phyloP scores from a whole-genome alignment of 257 asterid species.

The Nicotiana benthamiana region DNA sequence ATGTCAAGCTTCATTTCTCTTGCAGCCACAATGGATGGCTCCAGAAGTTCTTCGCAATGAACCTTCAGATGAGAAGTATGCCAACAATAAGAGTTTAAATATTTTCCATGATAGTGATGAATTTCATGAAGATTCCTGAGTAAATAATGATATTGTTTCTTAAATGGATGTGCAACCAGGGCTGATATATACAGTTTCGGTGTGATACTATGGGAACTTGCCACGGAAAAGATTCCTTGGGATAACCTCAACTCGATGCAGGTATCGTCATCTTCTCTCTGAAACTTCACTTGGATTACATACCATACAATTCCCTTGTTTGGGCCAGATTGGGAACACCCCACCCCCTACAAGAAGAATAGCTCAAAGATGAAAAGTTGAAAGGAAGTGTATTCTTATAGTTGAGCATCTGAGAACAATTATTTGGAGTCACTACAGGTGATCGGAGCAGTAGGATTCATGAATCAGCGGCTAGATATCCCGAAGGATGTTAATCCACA shows the following conservation, averaged over 20 bases:
- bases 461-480: conserved; percentile 79
- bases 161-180: conserved; percentile 37
- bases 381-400: background rate
- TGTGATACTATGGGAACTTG: conserved; percentile 91
- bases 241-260: conserved; percentile 84
- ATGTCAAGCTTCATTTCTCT: conserved; percentile 2
- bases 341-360: background rate
- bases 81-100: background rate
- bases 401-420: background rate
- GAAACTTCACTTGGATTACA: background rate
- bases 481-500: conserved; percentile 67
- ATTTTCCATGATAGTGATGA: background rate
- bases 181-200: conserved; percentile 85
- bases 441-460: conserved; percentile 96
- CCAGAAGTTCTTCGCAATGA: conserved; percentile 98
- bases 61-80: conserved; percentile 86
- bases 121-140: background rate
- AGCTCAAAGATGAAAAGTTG: background rate
- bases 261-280: conserved; percentile 31
- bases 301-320: background rate
- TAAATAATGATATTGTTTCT: conserved; percentile 2
- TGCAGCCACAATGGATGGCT: conserved; percentile 99
- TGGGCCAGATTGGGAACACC: background rate
- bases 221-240: conserved; percentile 90
- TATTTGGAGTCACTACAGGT: conserved; percentile 42